Percentiles rank a stretch among this genome's conserved stretches.
Conservation (phyloP, 1,139 yeast species). For the Protomyces arabidopsidicola region DNA sequence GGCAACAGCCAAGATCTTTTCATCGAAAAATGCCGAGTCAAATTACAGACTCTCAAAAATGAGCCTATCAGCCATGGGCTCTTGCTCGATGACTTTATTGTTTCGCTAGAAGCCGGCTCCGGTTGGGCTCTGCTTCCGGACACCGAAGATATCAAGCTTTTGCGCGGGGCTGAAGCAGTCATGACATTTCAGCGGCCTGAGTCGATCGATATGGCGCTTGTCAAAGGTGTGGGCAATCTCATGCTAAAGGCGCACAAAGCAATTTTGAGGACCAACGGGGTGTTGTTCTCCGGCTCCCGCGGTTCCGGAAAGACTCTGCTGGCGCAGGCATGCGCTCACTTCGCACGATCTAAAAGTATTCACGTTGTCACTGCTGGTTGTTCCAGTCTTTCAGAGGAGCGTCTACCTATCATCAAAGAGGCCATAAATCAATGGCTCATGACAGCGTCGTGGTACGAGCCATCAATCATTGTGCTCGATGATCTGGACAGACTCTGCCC, state of each 20-base stretch:
- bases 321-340: background rate
- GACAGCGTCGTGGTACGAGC: conserved; percentile 73
- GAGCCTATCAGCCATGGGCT: conserved; percentile 22
- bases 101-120: background rate
- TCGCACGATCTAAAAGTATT: background rate
- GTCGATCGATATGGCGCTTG: conserved; percentile 29
- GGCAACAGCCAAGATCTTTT: conserved; percentile 9
- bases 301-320: conserved; percentile 64
- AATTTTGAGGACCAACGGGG: conserved; percentile 52
- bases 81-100: conserved; percentile 1
- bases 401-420: conserved; percentile 1
- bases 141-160: background rate
- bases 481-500: conserved; percentile 73
- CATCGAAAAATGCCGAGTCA: background rate
- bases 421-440: conserved; percentile 43
- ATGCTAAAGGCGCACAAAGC: conserved; percentile 46
- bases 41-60: background rate
- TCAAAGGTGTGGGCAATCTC: conserved; percentile 57
- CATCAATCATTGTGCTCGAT: conserved; percentile 69
- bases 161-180: conserved; percentile 27
- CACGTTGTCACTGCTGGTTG: conserved; percentile 11
- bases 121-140: conserved; percentile 9
- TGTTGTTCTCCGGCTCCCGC: conserved; percentile 62
- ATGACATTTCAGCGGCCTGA: too few relatives aligned
- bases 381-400: conserved; percentile 6